Percentiles rank a stretch among this genome's conserved stretches.
Conservation (phyloP, 83 land plant species). For the Picea engelmannii region DNA sequence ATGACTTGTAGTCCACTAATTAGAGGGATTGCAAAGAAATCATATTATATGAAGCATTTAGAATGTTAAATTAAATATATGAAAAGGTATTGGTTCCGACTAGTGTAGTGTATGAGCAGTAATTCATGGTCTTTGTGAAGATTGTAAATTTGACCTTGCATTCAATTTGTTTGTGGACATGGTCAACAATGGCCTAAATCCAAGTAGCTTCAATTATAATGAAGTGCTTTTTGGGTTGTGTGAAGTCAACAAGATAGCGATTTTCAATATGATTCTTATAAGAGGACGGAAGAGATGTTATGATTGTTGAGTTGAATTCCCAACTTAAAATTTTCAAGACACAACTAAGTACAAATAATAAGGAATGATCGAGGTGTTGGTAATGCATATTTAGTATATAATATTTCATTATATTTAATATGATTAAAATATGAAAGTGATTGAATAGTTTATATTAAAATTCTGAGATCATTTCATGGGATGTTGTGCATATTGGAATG, state of each 20-base stretch:
- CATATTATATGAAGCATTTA: conserved; percentile 7
- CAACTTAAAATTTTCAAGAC: too few relatives aligned
- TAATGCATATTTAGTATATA: too few relatives aligned
- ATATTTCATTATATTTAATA: too few relatives aligned
- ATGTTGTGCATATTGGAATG: too few relatives aligned
- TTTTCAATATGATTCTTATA: conserved; percentile 36
- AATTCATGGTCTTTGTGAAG: not conserved
- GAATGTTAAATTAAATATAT: conserved; percentile 5
- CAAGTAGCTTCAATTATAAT: conserved; percentile 26
- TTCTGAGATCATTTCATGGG: too few relatives aligned
- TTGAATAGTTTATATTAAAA: too few relatives aligned
- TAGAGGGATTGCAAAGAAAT: conserved; percentile 39
- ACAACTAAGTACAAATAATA: too few relatives aligned
- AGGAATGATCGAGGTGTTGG: too few relatives aligned
- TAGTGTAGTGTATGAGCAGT: not conserved
- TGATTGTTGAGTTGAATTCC: too few relatives aligned
- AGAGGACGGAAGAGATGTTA: not conserved
- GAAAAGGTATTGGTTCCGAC: conserved; percentile 5
- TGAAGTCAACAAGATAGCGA: conserved; percentile 25
- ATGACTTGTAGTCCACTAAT: conserved; percentile 43
- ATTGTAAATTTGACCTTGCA: not conserved
- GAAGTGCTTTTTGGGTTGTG: conserved; percentile 43
- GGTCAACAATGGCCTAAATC: not conserved
- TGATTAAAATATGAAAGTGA: too few relatives aligned
- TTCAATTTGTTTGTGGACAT: conserved; percentile 1